These are phyloP conservation scores for Cryphonectria carpinicola DNA, from an alignment of 2,329 filamentous ascomycete genomes.

Conservation along the genomic window DNA sequence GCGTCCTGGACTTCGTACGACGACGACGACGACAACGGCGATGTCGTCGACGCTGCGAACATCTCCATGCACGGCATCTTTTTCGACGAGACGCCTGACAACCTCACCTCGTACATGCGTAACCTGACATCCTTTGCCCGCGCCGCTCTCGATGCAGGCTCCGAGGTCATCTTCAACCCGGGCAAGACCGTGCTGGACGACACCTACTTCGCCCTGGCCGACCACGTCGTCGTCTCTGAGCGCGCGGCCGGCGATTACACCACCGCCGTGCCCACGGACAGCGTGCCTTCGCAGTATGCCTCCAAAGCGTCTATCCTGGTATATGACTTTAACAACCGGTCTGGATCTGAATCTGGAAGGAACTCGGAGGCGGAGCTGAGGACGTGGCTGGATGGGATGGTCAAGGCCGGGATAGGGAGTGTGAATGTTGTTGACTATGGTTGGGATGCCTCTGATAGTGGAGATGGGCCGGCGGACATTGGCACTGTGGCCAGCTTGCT, in stretches of 20 bases:
- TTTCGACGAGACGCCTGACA: conserved; percentile 11
- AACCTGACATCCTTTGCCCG: background rate
- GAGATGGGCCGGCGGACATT: background rate
- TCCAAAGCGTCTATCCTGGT: conserved; percentile 13
- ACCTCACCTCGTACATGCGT: background rate
- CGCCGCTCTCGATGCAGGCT: background rate
- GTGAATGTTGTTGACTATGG: conserved; percentile 4
- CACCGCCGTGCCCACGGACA: background rate
- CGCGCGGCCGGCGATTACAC: conserved; percentile 6
- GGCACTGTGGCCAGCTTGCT: background rate
- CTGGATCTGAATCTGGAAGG: background rate
- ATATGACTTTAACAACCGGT: background rate
- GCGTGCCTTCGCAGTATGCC: background rate
- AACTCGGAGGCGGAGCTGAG: background rate
- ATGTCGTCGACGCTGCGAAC: background rate
- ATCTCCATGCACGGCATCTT: conserved; percentile 10
- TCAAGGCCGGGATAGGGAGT: conserved; percentile 2
- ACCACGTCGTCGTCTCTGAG: conserved; percentile 4
- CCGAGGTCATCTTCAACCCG: conserved; percentile 7
- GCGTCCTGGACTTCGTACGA: background rate
- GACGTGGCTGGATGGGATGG: conserved; percentile 12
- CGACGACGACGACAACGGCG: too few species aligned
- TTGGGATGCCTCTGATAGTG: conserved; percentile 2
- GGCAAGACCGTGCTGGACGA: background rate
- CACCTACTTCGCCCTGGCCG: conserved; percentile 1